Base-by-base conservation (phyloP, 2,329 filamentous ascomycete genomes). In the Microdochium bolleyi region DNA sequence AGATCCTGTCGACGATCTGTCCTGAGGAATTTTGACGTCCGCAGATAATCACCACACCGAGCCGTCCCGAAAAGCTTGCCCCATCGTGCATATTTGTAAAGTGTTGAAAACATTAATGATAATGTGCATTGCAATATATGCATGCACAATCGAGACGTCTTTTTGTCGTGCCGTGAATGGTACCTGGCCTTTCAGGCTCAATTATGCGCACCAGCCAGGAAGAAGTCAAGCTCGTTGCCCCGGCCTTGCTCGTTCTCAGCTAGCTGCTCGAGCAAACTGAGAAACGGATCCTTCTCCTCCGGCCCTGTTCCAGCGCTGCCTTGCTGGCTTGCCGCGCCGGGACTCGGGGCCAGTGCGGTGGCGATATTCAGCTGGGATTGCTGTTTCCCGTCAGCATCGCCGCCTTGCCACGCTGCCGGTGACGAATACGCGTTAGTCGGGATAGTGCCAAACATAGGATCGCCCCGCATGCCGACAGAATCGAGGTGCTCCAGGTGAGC, bases 241-340 rank as follows among this genome's bases (percentile, higher is more conserved):
- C 84, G 80, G 0, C 85, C 75, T 51, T 87, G 80, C 67, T 92
- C 88, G 61, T 89, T 91, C 67, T 94, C 88, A 0, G 88, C 89
- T 54, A 94, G 75, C 69, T 94, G 88, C 65, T 94, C 89, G 34
- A 94, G 71, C 44, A 94, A 70, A 56, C 82, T 88, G 41, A 94
- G 68, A 63, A 95, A 94, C 0, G 89, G 88, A 62, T 94, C 89
- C 60, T 88, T 91, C 58, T 92, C 88, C 21, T 84, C 78, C 2
- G 72, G 64, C 0, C 67, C 73, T 1, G 75, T 76, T 2, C 71
- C 75, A 0, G 74, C 74, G 54, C 76, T 78, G 10, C 72, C 76
- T 44, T 73, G 73, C 52, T 74, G 73, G 62, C 78, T 82, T 56
- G 71, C 70, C 2, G 64, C 72, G 1, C 73, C 76, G 0, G 79